phyloP scores from a whole-genome alignment of 106 monocot genomes.

The Dendrobium catenatum region DNA sequence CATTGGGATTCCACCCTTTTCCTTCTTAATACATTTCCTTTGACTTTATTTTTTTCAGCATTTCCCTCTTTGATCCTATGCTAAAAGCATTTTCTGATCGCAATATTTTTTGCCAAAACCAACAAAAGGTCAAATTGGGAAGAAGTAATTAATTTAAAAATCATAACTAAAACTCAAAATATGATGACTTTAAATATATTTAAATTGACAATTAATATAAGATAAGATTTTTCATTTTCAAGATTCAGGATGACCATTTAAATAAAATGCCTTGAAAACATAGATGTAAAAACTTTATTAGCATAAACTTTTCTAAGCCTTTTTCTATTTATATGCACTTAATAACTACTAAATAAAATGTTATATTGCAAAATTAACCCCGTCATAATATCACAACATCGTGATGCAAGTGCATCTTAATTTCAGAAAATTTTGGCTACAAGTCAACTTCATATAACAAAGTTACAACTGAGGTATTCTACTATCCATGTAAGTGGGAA shows the following conservation, averaged over 20 bases:
- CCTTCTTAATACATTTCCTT: not conserved
- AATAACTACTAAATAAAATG: not conserved
- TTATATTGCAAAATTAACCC: not conserved
- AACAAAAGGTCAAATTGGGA: not conserved
- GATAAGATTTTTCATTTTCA: not conserved
- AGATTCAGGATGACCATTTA: not conserved
- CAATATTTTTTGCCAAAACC: not conserved
- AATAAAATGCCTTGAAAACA: no score
- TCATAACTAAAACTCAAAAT: not conserved
- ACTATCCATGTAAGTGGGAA: not conserved
- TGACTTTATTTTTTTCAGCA: not conserved
- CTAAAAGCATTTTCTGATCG: not conserved
- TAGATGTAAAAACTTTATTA: not conserved
- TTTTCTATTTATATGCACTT: not conserved
- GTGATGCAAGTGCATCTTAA: not conserved
- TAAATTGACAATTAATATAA: not conserved
- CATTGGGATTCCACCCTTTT: not conserved
- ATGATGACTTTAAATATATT: not conserved
- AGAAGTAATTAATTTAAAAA: not conserved
- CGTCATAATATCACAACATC: not conserved
- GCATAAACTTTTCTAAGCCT: not conserved
- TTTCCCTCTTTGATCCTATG: not conserved
- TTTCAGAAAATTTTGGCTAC: not conserved
- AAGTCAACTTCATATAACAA: not conserved
- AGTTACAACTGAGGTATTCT: not conserved